Evolutionary conservation across 1,284 basidiomycete species (phyloP), one percentile per base, ranked within the genome.

Genomic region (Exsudoporus floridanus): DNA sequence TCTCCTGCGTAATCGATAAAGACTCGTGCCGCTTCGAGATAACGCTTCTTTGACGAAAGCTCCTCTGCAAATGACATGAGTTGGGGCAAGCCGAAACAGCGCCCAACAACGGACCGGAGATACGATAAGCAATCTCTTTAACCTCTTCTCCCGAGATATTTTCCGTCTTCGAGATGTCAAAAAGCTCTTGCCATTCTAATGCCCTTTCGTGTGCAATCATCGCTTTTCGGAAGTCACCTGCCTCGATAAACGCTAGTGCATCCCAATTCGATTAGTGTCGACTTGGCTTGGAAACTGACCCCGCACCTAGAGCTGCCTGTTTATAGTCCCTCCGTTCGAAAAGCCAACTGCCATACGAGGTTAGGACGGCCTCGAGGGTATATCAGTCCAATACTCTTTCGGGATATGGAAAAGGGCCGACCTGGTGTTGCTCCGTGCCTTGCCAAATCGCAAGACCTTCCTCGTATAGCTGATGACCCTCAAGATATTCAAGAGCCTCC

Each of bases 161-260:
- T 60, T 74, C 69, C 58, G 74, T 73, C 57, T 81, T 60, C 1
- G 89, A 89, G 18, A 96, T 73, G n/a, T 89, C 84, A 67, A 98
- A 96, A 0, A 95, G 75, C 60, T 94, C 92, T 61, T 89, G 84
- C 94, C 95, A 98, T 39, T 90, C 83, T 25, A 94, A 75, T 0
- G 90, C 89, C 53, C 86, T 88, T 69, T 96, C 92, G 61, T 92
- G 86, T 0, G 94, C 86, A 14, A 88, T 78, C 78, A 97, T 85
- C 0, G 93, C 92, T 56, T 92, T 92, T 8, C 76, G 67, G 0
- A 75, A 68, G 52, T 82, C 77, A 3, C 72, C 68, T 4, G 89
- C 89, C 54, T 91, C 80, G 0, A 81, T 70, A 71, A 93, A 96
- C 0, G 87, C 92, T 92, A 62, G 14, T 48, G 50, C 35, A 34